Base-by-base conservation (phyloP, 2,329 filamentous ascomycete species). In the Beauveria caledonica region DNA sequence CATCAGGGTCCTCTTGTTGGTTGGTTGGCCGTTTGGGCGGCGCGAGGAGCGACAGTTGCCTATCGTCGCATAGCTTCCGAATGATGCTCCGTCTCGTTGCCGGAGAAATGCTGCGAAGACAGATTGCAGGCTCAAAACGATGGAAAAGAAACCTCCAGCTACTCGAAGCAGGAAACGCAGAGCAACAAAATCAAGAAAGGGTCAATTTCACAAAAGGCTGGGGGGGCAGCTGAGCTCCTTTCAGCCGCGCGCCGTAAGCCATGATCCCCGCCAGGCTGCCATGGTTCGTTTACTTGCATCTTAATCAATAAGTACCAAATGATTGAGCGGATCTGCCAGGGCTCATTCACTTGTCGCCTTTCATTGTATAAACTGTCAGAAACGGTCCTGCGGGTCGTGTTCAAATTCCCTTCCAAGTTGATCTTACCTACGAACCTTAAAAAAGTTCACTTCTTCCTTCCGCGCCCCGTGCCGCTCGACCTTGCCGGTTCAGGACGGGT, bases 171-270 rank as follows among this genome's bases (percentile, higher is more conserved):
- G 33, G 33, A 15, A 15, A 36, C 2, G 33, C 33, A 36, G 33
- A 5, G 33, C 33, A 36, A 36, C 10, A 36, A 36, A 15, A 13
- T 36, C 33, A 33, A 44, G 29, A 55, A 33, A 21, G n/a, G 40
- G 5, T 25, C 54, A 57, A 48, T 57, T 27, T 57, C n/a, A 55
- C 36, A 48, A 45, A 29, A 13, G 50, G 29, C 19, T 29, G 40
- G 50, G 50, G 48, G 49, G 21, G 33, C 49, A 60, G 58, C 58
- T 60, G 58, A 46, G 42, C 27, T 60, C 29, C 19, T 58, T 36
- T 60, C 58, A 60, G 58, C 58, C 58, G 50, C 42, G 50, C 58
- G 29, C 25, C 15, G 25, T 8, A 49, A 36, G 54, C 54, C 54
- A 50, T 21, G 23, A 50, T 42, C 55, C 55, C 45, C 33, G 45